Conservation (phyloP, 441 rosid species). For the Melastoma candidum region DNA sequence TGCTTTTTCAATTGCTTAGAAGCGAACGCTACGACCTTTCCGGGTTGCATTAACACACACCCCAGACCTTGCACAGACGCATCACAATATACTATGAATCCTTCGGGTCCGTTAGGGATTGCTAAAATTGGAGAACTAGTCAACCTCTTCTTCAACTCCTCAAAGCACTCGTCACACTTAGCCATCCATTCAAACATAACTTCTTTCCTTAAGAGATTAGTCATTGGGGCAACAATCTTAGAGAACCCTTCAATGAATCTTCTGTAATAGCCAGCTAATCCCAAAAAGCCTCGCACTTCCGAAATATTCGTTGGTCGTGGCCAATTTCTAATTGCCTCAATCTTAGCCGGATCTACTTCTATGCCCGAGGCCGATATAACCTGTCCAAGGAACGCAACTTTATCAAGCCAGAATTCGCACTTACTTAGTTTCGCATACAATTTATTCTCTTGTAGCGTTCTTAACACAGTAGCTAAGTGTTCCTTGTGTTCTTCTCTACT, state of each 20-base stretch:
- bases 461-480: neutral
- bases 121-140: neutral
- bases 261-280: neutral
- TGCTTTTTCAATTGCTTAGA: neutral
- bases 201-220: neutral
- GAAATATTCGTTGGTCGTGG: neutral
- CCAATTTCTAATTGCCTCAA: slow-evolving; percentile 1
- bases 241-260: too few species aligned
- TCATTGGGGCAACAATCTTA: neutral
- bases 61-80: neutral
- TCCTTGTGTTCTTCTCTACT: neutral
- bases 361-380: neutral
- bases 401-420: slow-evolving; percentile 1
- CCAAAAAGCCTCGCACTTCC: neutral
- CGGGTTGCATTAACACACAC: neutral
- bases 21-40: neutral
- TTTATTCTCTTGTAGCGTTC: neutral
- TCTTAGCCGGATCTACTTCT: neutral
- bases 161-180: neutral
- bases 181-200: neutral
- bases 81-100: neutral
- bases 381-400: neutral
- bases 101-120: neutral
- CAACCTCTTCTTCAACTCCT: neutral
- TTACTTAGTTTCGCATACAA: slow-evolving; percentile 1